phyloP scores from a whole-genome alignment of 176 grass and related monocot genomes.

The Chloris gayana region DNA sequence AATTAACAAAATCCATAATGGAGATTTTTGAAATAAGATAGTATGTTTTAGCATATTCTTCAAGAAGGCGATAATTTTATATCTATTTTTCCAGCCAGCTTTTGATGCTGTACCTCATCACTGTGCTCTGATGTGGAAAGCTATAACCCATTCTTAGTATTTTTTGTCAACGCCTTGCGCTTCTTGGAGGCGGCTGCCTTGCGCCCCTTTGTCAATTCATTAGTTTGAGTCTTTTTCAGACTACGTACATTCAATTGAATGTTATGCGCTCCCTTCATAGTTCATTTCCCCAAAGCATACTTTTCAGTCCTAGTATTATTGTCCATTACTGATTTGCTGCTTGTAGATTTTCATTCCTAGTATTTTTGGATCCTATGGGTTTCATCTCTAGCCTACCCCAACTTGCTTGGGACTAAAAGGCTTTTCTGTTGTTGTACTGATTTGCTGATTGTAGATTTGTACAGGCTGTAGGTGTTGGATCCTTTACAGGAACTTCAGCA shows the following conservation, averaged over 20 bases:
- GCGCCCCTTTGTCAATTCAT: neutral
- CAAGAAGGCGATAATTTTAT: neutral
- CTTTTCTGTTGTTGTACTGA: too few species aligned
- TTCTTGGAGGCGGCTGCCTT: too few species aligned
- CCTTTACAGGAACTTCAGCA: slow-evolving; percentile 76
- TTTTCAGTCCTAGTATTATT: slow-evolving; percentile 45
- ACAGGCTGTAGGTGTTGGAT: slow-evolving; percentile 95
- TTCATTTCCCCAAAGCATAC: slow-evolving; percentile 17
- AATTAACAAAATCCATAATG: too few species aligned
- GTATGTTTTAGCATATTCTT: neutral
- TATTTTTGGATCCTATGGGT: too few species aligned
- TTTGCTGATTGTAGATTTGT: slow-evolving; percentile 54
- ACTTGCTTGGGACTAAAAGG: too few species aligned
- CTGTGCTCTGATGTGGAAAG: neutral
- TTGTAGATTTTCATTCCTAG: slow-evolving; percentile 56
- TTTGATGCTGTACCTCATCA: slow-evolving; percentile 12
- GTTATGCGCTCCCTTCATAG: neutral
- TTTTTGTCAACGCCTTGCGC: too few species aligned
- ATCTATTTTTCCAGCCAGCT: neutral
- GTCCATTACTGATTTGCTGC: slow-evolving; percentile 39
- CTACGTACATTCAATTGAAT: neutral
- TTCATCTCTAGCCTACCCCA: too few species aligned
- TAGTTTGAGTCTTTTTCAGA: neutral
- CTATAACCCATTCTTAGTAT: neutral
- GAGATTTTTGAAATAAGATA: neutral